Percentiles rank a stretch among this genome's conserved stretches.
Conservation (phyloP, 257 asterid species). For the Pogostemon cablin region DNA sequence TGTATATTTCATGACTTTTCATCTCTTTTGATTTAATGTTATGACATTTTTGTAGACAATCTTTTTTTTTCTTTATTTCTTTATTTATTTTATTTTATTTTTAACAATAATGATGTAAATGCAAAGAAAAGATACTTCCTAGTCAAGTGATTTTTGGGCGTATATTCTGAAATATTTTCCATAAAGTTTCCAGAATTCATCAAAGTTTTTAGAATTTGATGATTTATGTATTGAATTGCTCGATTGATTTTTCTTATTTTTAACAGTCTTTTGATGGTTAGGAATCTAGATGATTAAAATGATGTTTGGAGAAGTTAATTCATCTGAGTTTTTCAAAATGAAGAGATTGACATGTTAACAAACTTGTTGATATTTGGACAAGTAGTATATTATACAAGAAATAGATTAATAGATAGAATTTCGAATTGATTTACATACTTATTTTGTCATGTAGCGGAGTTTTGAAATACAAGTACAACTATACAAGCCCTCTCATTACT, state of each 20-base stretch:
- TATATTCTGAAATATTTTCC: not conserved
- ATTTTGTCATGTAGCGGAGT: too few species aligned
- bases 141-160: not conserved
- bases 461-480: too few species aligned
- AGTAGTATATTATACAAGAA: too few species aligned
- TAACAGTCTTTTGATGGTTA: not conserved
- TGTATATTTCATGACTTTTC: not conserved
- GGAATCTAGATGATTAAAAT: not conserved
- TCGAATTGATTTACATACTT: too few species aligned
- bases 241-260: not conserved
- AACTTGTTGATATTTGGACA: not conserved
- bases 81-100: not conserved
- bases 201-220: constrained; percentile 6
- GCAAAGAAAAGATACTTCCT: not conserved
- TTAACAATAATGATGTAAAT: not conserved
- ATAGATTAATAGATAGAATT: too few species aligned
- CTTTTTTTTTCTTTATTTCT: too few species aligned
- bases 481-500: too few species aligned
- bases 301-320: constrained; percentile 1
- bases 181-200: not conserved
- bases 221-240: not conserved
- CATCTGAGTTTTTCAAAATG: constrained; percentile 2
- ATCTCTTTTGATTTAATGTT: not conserved
- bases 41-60: not conserved
- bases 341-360: not conserved